phyloP scores from a whole-genome alignment of 371 early-diverging fungal genomes.

The Circinella umbellata region DNA sequence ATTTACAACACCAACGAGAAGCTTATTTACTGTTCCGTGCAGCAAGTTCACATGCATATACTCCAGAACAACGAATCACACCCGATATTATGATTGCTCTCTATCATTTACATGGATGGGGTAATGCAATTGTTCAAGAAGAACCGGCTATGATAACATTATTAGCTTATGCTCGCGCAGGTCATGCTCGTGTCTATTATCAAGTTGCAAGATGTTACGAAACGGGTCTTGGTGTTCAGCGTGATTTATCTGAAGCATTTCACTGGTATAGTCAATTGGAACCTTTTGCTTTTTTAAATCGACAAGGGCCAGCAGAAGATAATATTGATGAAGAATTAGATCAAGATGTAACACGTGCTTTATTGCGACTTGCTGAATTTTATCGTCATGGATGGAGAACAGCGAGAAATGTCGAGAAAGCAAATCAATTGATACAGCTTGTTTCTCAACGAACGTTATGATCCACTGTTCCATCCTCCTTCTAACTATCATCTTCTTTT shows the following conservation, averaged over 20 bases:
- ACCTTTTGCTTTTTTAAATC: neutral
- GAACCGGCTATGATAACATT: slow-evolving; percentile 27
- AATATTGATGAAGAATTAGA: slow-evolving; percentile 31
- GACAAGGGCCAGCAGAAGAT: neutral
- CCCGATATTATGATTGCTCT: slow-evolving; percentile 37
- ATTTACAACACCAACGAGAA: slow-evolving; percentile 12
- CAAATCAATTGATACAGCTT: slow-evolving; percentile 31
- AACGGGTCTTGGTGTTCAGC: slow-evolving; percentile 65
- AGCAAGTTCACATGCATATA: slow-evolving; percentile 16
- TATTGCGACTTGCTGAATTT: slow-evolving; percentile 40
- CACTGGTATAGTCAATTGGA: slow-evolving; percentile 56
- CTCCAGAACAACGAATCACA: neutral
- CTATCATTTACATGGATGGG: slow-evolving; percentile 42
- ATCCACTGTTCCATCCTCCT: neutral
- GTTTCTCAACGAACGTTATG: slow-evolving; percentile 20
- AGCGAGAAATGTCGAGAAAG: slow-evolving; percentile 19
- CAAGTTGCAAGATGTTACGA: slow-evolving; percentile 76
- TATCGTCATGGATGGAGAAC: slow-evolving; percentile 34
- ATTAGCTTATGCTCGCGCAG: slow-evolving; percentile 22
- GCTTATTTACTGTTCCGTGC: slow-evolving; percentile 20
- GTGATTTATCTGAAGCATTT: slow-evolving; percentile 57
- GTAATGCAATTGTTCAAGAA: slow-evolving; percentile 22
- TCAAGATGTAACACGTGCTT: slow-evolving; percentile 35
- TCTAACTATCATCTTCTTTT: neutral
- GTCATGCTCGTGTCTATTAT: slow-evolving; percentile 47